Evolutionary conservation across 2,329 filamentous ascomycete species (phyloP).

Genomic region (Plenodomus biglobosus): DNA sequence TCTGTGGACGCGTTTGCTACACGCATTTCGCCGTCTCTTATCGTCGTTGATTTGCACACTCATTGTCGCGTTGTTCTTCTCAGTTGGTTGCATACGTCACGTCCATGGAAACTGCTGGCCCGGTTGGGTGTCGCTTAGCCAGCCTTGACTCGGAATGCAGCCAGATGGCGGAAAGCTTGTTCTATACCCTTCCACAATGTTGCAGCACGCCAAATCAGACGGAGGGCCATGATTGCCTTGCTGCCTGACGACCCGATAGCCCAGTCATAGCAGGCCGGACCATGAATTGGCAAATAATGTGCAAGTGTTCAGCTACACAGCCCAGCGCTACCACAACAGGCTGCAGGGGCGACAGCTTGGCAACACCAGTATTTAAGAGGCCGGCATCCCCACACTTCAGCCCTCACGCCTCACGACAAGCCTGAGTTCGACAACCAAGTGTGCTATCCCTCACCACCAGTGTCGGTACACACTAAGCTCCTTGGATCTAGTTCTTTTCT

Average conservation of each 20-base stretch:
- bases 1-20: neutral
- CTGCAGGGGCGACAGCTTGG: slow-evolving; percentile 35
- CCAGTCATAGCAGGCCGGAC: slow-evolving; percentile 16
- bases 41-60: too few species aligned
- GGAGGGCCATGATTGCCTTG: slow-evolving; percentile 18
- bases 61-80: too few species aligned
- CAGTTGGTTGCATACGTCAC: too few species aligned
- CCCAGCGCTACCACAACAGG: slow-evolving; percentile 30
- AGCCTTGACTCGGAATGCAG: neutral
- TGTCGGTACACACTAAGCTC: slow-evolving; percentile 45
- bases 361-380: slow-evolving; percentile 35
- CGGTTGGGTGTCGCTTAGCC: slow-evolving; percentile 14
- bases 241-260: slow-evolving; percentile 20
- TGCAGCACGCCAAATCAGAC: slow-evolving; percentile 20
- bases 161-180: slow-evolving; percentile 6
- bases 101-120: slow-evolving; percentile 18
- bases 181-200: slow-evolving; percentile 20
- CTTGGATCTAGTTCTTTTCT: slow-evolving; percentile 41
- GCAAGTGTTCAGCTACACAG: slow-evolving; percentile 25
- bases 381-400: slow-evolving; percentile 31
- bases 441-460: slow-evolving; percentile 39
- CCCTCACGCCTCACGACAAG: slow-evolving; percentile 45
- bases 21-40: neutral
- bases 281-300: slow-evolving; percentile 34
- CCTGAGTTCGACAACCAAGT: slow-evolving; percentile 46